phyloP scores from a whole-genome alignment of 2,329 filamentous ascomycete species.

The Fusarium gaditjirri region DNA sequence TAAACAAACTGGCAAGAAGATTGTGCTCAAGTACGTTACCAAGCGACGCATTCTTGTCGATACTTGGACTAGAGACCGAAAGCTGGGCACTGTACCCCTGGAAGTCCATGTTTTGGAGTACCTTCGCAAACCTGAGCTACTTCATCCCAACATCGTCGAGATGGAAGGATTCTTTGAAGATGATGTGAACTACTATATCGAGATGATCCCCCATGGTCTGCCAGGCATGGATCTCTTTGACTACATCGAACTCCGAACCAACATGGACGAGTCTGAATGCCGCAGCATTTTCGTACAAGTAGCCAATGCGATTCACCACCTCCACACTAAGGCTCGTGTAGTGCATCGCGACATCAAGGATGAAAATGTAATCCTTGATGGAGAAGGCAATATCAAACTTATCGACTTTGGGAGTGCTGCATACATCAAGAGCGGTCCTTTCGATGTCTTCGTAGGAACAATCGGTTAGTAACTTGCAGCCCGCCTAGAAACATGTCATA shows the following conservation, averaged over 20 bases:
- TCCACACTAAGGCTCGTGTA: conserved; percentile 89
- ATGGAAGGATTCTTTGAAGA: conserved; percentile 83
- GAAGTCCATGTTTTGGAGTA: conserved; percentile 98
- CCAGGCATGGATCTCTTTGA: conserved; percentile 99
- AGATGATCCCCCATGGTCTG: conserved; percentile 94
- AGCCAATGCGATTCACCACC: conserved; percentile 85
- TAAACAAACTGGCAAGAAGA: conserved; percentile 82
- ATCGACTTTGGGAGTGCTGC: conserved; percentile 98
- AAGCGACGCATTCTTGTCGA: conserved; percentile 97
- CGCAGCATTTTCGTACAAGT: conserved; percentile 96
- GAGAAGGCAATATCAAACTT: conserved; percentile 93
- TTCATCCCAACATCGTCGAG: conserved; percentile 76
- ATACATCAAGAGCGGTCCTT: conserved; percentile 97
- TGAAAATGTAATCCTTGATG: conserved; percentile 96
- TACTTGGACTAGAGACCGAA: conserved; percentile 95
- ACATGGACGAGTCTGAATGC: conserved; percentile 96
- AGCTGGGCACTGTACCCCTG: conserved; percentile 91
- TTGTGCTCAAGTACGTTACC: conserved; percentile 97
- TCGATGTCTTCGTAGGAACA: conserved; percentile 98
- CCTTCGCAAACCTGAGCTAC: conserved; percentile 77
- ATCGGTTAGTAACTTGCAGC: conserved; percentile 74
- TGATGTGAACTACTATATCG: conserved; percentile 95
- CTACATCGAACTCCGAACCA: conserved; percentile 95
- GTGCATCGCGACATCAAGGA: conserved; percentile 99
- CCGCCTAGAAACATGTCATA: not conserved